A percentile compares a stretch with the other conserved stretches of the same genome.
phyloP scores from a whole-genome alignment of 495 filamentous ascomycete genomes.

The Recurvomyces mirabilis region DNA sequence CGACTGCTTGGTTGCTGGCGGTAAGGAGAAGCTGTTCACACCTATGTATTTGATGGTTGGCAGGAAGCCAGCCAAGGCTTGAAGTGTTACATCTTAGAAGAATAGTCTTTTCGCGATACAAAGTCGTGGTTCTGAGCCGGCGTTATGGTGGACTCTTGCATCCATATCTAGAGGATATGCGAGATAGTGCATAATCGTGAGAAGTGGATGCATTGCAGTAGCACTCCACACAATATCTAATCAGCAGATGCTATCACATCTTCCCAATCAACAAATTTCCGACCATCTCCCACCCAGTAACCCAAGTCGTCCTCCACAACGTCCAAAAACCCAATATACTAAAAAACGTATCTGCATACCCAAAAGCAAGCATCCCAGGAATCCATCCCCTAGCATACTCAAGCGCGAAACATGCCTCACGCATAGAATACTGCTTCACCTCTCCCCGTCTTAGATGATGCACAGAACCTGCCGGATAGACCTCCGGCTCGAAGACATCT shows the following conservation, averaged over 20 bases:
- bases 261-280: constrained; percentile 58
- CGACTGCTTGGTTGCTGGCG: constrained; percentile 83
- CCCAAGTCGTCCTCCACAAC: constrained; percentile 58
- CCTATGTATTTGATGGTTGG: constrained; percentile 99
- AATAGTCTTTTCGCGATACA: no score
- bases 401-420: constrained; percentile 67
- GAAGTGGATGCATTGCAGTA: no score
- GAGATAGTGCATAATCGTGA: no score
- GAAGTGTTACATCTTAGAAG: no score
- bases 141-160: no score
- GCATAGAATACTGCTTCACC: constrained; percentile 81
- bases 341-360: constrained; percentile 65
- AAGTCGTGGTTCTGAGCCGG: no score
- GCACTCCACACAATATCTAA: not conserved
- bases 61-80: constrained; percentile 55
- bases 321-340: constrained; percentile 56
- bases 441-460: constrained; percentile 66
- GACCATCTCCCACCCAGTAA: constrained; percentile 65
- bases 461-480: constrained; percentile 63
- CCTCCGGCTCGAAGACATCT: constrained; percentile 52
- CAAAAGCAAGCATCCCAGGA: constrained; percentile 80
- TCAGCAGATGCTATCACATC: constrained; percentile 38
- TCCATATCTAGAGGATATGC: no score
- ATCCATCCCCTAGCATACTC: constrained; percentile 88
- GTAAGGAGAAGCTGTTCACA: constrained; percentile 86